Base-by-base conservation (phyloP, 495 filamentous ascomycete genomes). In the Aspergillus nanangensis region DNA sequence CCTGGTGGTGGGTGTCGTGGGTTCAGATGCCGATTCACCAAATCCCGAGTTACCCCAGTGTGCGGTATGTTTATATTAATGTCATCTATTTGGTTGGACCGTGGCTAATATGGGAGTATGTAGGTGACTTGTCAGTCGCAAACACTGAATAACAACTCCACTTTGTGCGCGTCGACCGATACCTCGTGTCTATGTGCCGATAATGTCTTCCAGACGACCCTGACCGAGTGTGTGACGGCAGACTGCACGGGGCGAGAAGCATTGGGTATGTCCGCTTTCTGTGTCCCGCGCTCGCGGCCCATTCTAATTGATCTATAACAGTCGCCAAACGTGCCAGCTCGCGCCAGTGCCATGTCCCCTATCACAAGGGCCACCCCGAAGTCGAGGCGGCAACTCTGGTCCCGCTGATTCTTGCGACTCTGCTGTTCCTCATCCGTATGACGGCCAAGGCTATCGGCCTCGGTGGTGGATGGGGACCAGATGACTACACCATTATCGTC, bases 401-500 rank as follows among this genome's bases (percentile, higher is more conserved):
- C 0, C 62, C 62, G 18, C 37, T 62, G 3, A 48, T 63, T 23
- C 29, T 66, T 17, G 50, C 53, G 2, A 52, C 53, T 1, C 32
- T 63, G 13, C 56, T 66, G 14, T 66, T 66, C 25, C 17, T 45
- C 7, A 37, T 44, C 8, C 54, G 63, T 31, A 52, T 64, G 3
- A 14, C 50, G 5, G 61, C 63, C n/a, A 66, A 66, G 48, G 24
- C 41, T 15, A 45, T 43, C 18, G 48, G 53, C 18, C 56, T 66
- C 18, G 61, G 50, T 3, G 61, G 63, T 5, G 61, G 58, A n/a
- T 66, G 61, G 63, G 63, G 63, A 15, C 46, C 44, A 33, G 63
- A 66, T 38, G 61, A 66, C 38, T 56, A 46, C 35, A 62, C 61
- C 0, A 56, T 66, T 7, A 61, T 58, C 8, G 22, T 56, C 7